Evolutionary conservation across 1,139 yeast genomes (phyloP).

Genomic region (Pichia kudriavzevii): DNA sequence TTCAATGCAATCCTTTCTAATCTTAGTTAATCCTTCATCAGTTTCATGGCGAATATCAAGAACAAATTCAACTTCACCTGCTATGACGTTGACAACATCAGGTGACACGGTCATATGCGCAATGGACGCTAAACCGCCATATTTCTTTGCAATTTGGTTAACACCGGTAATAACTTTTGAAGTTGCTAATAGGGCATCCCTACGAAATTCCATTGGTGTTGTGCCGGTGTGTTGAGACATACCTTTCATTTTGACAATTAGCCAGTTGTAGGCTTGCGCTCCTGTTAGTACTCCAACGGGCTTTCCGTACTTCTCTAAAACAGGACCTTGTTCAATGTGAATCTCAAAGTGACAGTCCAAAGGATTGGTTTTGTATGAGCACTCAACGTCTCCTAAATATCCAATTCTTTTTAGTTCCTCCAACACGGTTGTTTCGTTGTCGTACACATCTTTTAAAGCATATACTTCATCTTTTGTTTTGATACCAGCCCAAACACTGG

Average conservation of each 20-base stretch:
- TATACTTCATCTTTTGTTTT: slow-evolving; percentile 42
- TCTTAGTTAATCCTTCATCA: slow-evolving; percentile 37
- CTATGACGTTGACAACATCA: slow-evolving; percentile 59
- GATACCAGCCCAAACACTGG: slow-evolving; percentile 59
- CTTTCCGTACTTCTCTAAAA: slow-evolving; percentile 47
- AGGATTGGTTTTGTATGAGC: slow-evolving; percentile 44
- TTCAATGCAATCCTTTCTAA: slow-evolving; percentile 33
- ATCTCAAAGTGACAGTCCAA: slow-evolving; percentile 64
- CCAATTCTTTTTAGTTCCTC: slow-evolving; percentile 57
- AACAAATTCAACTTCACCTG: slow-evolving; percentile 50
- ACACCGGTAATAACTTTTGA: slow-evolving; percentile 49
- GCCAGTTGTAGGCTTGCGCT: slow-evolving; percentile 64
- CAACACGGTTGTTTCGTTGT: slow-evolving; percentile 43
- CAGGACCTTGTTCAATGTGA: slow-evolving; percentile 74
- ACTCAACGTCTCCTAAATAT: slow-evolving; percentile 45
- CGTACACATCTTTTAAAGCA: slow-evolving; percentile 45
- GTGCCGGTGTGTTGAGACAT: slow-evolving; percentile 69
- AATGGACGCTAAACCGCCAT: slow-evolving; percentile 50
- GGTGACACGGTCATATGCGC: slow-evolving; percentile 54
- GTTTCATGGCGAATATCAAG: slow-evolving; percentile 50
- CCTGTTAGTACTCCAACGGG: slow-evolving; percentile 61
- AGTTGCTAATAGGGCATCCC: slow-evolving; percentile 55
- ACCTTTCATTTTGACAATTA: slow-evolving; percentile 46
- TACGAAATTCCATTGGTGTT: slow-evolving; percentile 57
- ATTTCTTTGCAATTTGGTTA: slow-evolving; percentile 45